Base-by-base conservation (phyloP, 2,329 filamentous ascomycete genomes). In the Colletotrichum endophyticum region DNA sequence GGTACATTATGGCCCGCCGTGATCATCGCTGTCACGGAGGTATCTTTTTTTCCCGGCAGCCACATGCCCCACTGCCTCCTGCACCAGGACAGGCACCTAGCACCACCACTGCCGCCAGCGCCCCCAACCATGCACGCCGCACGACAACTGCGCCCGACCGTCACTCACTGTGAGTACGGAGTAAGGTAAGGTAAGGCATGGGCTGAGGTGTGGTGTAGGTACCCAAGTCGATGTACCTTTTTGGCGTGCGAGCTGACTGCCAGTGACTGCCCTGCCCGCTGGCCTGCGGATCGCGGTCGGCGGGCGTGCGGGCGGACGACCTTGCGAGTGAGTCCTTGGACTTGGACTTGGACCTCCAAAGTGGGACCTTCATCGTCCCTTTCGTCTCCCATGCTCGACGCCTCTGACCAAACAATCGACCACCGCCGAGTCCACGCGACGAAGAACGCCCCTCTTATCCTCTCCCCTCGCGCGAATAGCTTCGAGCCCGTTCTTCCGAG, bases 391-490 rank as follows among this genome's bases (percentile, higher is more conserved):
- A 57, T 59, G 49, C 34, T 75, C 68, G 44, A 61, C 59, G 59
- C 28, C 62, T 27, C 36, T 64, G n/a, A 53, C 63, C 44, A 32
- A 49, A 59, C 27, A 73, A 63, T 39, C 34, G 32, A 73, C 59
- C 49, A 59, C 63, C 28, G 22, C 25, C 74, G 70, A 76, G 66
- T 74, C 70, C 59, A 66, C 74, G 74, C 74, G 74, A 73, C 44
- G 53, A 69, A 59, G 22, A 49, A 67, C 34, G 73, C 63, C 73
- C 64, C 66, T 74, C 67, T 59, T 49, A 53, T 70, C 49, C 28
- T 12, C 44, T 66, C 25, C 62, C 28, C 69, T 61, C 53, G 27
- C 66, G 66, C 74, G 71, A 64, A 76, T 70, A 76, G 49, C 70
- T 67, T 74, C 56, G 44, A 22, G 30, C n/a, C 49, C 19, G 44